Evolutionary conservation across 208 protist species (phyloP).

Genomic region (Angomonas desouzai): DNA sequence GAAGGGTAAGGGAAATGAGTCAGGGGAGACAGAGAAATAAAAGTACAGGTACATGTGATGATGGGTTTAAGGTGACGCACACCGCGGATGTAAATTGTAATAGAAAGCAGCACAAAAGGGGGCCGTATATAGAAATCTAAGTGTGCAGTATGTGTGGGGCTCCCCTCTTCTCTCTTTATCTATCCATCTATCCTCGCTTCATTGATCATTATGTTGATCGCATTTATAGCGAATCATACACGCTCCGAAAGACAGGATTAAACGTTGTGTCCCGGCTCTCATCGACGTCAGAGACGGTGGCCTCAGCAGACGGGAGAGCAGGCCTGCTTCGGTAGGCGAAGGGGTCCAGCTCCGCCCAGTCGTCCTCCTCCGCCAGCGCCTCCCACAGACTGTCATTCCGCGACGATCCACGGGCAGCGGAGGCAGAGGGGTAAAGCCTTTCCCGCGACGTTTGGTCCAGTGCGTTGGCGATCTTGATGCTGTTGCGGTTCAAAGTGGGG

Average conservation of each 20-base stretch:
- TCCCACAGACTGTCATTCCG: background rate
- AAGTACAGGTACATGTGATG: too few relatives aligned
- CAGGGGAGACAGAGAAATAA: slow-evolving; percentile 8
- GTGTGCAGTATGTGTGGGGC: slow-evolving; percentile 3
- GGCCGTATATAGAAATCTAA: too few relatives aligned
- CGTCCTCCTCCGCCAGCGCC: background rate
- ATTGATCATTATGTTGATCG: too few relatives aligned
- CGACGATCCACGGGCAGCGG: background rate
- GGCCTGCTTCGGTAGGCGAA: background rate
- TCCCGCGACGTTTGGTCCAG: background rate
- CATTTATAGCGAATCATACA: slow-evolving; percentile 4
- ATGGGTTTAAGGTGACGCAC: too few relatives aligned
- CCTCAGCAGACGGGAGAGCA: background rate
- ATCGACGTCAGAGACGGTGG: background rate
- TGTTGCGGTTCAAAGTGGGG: background rate
- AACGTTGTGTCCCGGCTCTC: background rate
- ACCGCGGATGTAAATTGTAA: too few relatives aligned
- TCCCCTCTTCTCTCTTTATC: background rate
- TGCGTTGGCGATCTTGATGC: background rate
- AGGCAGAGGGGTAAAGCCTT: background rate
- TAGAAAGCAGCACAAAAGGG: too few relatives aligned
- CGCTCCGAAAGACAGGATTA: slow-evolving; percentile 6
- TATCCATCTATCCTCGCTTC: too few relatives aligned
- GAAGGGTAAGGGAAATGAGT: background rate
- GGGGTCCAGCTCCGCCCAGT: background rate